A percentile compares a stretch with the other conserved stretches of the same genome.
Conservation (phyloP, 352 stramenopile species). For the Peronospora farinosa region DNA sequence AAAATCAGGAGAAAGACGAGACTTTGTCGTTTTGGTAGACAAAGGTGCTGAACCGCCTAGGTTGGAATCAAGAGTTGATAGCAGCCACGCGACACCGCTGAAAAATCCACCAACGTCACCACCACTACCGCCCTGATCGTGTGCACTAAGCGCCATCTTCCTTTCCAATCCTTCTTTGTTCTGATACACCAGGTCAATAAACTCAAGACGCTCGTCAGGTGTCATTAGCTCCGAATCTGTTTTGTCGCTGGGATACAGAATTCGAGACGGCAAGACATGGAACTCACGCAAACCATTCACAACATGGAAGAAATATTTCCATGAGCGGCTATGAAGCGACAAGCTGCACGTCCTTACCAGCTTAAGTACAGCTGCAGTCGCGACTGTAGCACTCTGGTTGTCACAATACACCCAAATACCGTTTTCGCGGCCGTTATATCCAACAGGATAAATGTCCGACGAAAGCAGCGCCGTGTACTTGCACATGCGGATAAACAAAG, state of each 20-base stretch:
- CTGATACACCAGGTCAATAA: conserved; percentile 48
- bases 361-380: conserved; percentile 64
- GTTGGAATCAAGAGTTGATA: conserved; percentile 59
- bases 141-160: conserved; percentile 37
- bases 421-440: conserved; percentile 56
- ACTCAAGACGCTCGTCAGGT: conserved; percentile 41
- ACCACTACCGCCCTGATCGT: conserved; percentile 23
- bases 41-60: conserved; percentile 19
- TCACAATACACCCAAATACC: conserved; percentile 53
- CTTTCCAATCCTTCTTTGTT: conserved; percentile 53
- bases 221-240: conserved; percentile 38
- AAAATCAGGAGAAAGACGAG: conserved; percentile 24
- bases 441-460: conserved; percentile 50
- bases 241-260: conserved; percentile 36
- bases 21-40: conserved; percentile 12
- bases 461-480: conserved; percentile 58
- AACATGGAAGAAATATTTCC: conserved; percentile 61
- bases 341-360: conserved; percentile 53
- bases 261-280: conserved; percentile 41
- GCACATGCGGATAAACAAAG: conserved; percentile 50
- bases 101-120: conserved; percentile 46
- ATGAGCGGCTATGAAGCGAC: conserved; percentile 44
- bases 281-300: conserved; percentile 60
- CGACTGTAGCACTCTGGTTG: conserved; percentile 63
- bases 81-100: conserved; percentile 64